Evolutionary conservation across 75 land plant genomes (phyloP).

Genomic region (Selaginella tamariscina): DNA sequence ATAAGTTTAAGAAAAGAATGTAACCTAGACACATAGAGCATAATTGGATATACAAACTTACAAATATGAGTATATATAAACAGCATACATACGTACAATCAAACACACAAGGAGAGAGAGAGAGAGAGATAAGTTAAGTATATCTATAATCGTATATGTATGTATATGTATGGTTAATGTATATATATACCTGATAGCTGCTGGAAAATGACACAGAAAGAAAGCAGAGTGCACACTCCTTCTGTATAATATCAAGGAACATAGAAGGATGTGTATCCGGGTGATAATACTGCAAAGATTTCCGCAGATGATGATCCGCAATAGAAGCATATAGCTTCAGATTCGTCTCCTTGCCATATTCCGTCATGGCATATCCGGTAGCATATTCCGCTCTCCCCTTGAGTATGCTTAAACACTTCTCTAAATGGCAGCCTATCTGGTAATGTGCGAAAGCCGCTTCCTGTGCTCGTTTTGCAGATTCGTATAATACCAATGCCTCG

Average conservation of each 20-base stretch:
- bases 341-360: constrained; percentile 20
- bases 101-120: no score
- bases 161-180: no score
- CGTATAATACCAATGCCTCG: constrained; percentile 69
- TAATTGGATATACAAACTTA: no score
- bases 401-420: constrained; percentile 52
- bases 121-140: no score
- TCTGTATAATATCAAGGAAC: constrained; percentile 73
- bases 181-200: constrained; percentile 48
- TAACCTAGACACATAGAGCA: no score
- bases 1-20: no score
- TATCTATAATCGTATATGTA: no score
- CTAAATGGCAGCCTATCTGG: constrained; percentile 79
- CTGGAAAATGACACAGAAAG: constrained; percentile 34
- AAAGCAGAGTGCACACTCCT: constrained; percentile 48
- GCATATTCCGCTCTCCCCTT: no score
- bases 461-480: constrained; percentile 61
- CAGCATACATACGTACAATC: no score
- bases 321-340: constrained; percentile 63
- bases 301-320: constrained; percentile 81
- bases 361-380: no score
- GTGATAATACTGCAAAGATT: constrained; percentile 59
- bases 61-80: no score
- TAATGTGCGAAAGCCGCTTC: constrained; percentile 86
- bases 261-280: constrained; percentile 65